Evolutionary conservation across 1,284 basidiomycete genomes (phyloP).

Genomic region (Apiotrichum gamsii): DNA sequence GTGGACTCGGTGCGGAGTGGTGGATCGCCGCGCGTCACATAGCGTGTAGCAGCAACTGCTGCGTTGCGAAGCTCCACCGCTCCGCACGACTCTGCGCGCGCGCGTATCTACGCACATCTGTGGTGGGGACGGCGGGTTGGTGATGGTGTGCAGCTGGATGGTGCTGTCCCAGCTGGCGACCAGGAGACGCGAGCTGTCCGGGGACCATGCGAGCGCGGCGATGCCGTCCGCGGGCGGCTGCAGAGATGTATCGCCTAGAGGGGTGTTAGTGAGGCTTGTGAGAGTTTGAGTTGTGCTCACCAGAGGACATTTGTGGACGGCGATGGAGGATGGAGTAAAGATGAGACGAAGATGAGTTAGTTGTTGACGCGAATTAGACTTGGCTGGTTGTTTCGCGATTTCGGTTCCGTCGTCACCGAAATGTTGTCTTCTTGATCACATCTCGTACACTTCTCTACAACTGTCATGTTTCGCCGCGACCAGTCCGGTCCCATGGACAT

Average conservation of each 20-base stretch:
- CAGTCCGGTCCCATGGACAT: conserved; percentile 41
- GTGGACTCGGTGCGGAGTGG: too few species aligned
- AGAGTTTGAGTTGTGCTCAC: not conserved
- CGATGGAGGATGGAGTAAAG: not conserved
- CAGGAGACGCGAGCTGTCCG: conserved; percentile 67
- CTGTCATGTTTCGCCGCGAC: conserved; percentile 25
- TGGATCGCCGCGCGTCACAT: too few species aligned
- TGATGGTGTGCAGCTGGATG: conserved; percentile 44
- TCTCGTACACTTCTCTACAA: too few species aligned
- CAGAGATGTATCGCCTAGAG: conserved; percentile 42
- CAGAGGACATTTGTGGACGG: not conserved
- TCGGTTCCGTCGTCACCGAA: too few species aligned
- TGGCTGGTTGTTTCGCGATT: too few species aligned
- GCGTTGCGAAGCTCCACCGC: too few species aligned
- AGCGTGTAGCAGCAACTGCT: too few species aligned
- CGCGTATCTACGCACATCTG: conserved; percentile 23
- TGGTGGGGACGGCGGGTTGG: conserved; percentile 30
- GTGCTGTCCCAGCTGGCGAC: conserved; percentile 74
- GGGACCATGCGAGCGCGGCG: conserved; percentile 73
- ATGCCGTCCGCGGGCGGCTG: conserved; percentile 75
- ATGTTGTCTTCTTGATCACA: too few species aligned
- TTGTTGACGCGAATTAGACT: not conserved
- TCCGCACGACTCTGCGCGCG: not conserved
- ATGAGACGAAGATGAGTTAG: not conserved
- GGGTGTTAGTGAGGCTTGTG: not conserved